Conservation (phyloP, 169 alveolate genomes). For the Plasmodium ovale region DNA sequence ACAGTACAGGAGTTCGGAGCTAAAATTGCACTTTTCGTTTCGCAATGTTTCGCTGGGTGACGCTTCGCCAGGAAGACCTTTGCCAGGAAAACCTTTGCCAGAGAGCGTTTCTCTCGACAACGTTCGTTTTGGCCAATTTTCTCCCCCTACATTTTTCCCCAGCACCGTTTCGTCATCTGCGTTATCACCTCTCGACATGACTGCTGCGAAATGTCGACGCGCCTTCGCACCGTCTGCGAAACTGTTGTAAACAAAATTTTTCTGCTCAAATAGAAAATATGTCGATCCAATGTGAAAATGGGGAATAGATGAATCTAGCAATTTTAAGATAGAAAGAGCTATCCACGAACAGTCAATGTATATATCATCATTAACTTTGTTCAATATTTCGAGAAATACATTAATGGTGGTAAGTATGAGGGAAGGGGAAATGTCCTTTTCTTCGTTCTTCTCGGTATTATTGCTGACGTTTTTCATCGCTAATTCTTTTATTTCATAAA, state of each 20-base stretch:
- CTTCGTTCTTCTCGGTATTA: not conserved
- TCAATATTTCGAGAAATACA: conserved; percentile 46
- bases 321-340: conserved; percentile 1
- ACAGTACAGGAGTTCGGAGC: conserved; percentile 30
- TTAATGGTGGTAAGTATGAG: conserved; percentile 10
- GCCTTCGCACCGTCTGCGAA: not conserved
- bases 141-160: not conserved
- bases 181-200: not conserved
- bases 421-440: not conserved
- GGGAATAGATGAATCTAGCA: conserved; percentile 31
- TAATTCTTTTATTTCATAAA: conserved; percentile 34
- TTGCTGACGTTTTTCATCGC: conserved; percentile 1
- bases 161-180: not conserved
- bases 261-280: conserved; percentile 12
- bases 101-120: not conserved
- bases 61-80: not conserved
- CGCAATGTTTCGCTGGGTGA: not conserved
- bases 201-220: not conserved
- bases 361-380: conserved; percentile 33
- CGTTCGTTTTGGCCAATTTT: not conserved
- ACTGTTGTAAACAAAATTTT: conserved; percentile 11
- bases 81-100: not conserved
- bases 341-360: conserved; percentile 70
- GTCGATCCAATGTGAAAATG: conserved; percentile 9
- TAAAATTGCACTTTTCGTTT: conserved; percentile 14